Evolutionary conservation across 1,284 basidiomycete genomes (phyloP), one percentile per base, ranked within the genome.

Genomic region (Ganoderma lucidum): DNA sequence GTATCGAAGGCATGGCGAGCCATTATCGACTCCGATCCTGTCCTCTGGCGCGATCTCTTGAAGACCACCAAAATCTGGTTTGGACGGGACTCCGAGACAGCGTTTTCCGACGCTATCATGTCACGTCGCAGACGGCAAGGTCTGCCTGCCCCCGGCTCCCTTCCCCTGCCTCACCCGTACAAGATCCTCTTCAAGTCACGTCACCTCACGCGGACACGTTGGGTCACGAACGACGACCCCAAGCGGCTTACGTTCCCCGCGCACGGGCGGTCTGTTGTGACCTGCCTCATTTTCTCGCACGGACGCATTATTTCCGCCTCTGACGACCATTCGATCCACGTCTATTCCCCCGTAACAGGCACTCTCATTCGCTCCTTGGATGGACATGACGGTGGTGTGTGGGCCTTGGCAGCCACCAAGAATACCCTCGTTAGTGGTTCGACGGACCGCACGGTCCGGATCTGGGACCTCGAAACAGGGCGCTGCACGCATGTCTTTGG

Each of bases 241-340:
- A 90, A 88, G 70, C 93, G 94, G 70, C 85, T 91, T 64, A 91
- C 90, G 3, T 96, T 98, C 82, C 85, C 92, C 6, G 96, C 96
- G 8, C 94, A 96, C 74, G 95, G 95, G 1, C 90, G 90, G 56
- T 92, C 92, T 55, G 96, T 98, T 67, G 95, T 98, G 73, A 98
- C 96, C 41, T 97, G 96, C 80, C 87, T 98, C 62, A 89, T 98
- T 76, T 96, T 98, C 83, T 97, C 96, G 63, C 90, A 91, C 74
- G 93, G 94, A 59, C 95, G 96, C 75, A 95, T 98, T 80, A 96
- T 98, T 75, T 96, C 95, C 6, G 96, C 96, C 10, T 97, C 96
- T 1, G 95, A 96, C 78, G 95, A 96, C 80, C 94, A 97, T 77
- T 94, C 94, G 4, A 97, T 98, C 76, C 94, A 96, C 78, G 90